Evolutionary conservation across 208 protist genomes (phyloP).

Genomic region (Trypanosoma rangeli): DNA sequence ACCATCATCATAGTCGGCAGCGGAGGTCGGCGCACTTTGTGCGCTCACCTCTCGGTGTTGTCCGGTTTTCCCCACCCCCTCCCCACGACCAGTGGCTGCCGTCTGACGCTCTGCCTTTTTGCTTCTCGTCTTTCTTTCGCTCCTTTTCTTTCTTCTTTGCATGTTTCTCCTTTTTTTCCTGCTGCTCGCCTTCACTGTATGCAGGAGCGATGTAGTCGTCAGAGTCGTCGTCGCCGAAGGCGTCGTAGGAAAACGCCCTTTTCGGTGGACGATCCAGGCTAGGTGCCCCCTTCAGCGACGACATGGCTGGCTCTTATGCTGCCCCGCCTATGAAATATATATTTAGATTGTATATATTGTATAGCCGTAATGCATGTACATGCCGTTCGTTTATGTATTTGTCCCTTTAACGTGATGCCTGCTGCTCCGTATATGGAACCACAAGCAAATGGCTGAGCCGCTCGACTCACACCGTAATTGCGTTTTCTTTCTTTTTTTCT

Average conservation of each 20-base stretch:
- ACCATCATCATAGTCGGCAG: conserved; percentile 25
- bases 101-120: conserved; percentile 11
- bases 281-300: conserved; percentile 55
- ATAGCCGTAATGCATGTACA: no score
- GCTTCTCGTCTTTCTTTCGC: conserved; percentile 29
- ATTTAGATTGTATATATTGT: conserved; percentile 5
- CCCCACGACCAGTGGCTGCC: conserved; percentile 4
- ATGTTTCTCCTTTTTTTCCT: conserved; percentile 28
- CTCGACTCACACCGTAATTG: neutral
- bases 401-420: neutral
- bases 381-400: neutral
- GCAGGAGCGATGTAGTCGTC: conserved; percentile 47
- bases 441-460: neutral
- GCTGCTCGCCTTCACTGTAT: conserved; percentile 22
- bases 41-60: neutral
- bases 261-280: conserved; percentile 35
- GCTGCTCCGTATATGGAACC: neutral
- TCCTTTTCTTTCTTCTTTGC: conserved; percentile 27
- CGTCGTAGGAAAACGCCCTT: conserved; percentile 45
- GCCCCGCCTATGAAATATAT: conserved; percentile 1
- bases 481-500: neutral
- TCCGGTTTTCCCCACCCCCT: neutral
- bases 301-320: conserved; percentile 23
- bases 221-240: conserved; percentile 28
- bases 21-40: conserved; percentile 18